Evolutionary conservation across 2,329 filamentous ascomycete species (phyloP).

Genomic region (Aureobasidium mangrovei): DNA sequence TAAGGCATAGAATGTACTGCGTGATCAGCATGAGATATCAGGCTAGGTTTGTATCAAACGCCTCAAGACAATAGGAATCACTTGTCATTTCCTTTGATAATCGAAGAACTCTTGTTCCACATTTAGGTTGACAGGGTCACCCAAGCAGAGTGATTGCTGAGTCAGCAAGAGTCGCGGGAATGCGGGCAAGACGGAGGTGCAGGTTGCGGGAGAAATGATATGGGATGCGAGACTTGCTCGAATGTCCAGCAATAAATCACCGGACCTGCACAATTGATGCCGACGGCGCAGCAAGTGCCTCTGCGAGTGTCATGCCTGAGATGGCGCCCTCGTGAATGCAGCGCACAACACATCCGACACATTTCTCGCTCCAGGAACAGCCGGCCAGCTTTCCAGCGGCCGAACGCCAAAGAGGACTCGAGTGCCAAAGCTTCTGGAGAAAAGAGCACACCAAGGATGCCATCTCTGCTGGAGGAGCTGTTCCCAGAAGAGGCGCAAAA

Average conservation of each 20-base stretch:
- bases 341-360: neutral
- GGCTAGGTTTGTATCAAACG: too few relatives aligned
- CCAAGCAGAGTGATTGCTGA: neutral
- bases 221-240: neutral
- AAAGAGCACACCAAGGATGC: constrained; percentile 17
- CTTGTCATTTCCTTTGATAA: too few relatives aligned
- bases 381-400: neutral
- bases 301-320: constrained; percentile 13
- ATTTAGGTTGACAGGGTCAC: too few relatives aligned
- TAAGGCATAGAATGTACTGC: too few relatives aligned
- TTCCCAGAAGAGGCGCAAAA: constrained; percentile 43
- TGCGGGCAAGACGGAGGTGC: constrained; percentile 2
- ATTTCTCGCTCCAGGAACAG: neutral
- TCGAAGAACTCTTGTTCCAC: too few relatives aligned
- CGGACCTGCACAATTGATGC: constrained; percentile 11
- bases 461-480: constrained; percentile 40
- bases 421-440: neutral
- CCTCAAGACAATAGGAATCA: too few relatives aligned
- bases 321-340: constrained; percentile 9
- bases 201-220: neutral
- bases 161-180: neutral
- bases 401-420: neutral
- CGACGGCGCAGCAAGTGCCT: constrained; percentile 2
- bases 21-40: too few relatives aligned
- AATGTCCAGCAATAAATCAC: neutral